Evolutionary conservation across 352 stramenopile genomes (phyloP).

Genomic region (Saprolegnia diclina): DNA sequence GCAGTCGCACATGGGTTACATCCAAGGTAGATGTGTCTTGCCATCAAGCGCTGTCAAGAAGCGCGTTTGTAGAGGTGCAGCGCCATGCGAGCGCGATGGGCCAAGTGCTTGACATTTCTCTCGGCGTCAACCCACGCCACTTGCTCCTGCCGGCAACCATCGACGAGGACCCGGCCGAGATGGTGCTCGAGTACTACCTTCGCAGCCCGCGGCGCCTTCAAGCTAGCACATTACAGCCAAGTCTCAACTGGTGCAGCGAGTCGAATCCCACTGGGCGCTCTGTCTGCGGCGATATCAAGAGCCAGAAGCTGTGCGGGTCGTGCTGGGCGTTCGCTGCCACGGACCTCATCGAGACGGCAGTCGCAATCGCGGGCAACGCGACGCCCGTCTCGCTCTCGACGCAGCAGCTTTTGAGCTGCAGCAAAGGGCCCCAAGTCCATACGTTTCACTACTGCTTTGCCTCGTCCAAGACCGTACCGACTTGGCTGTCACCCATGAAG

Average conservation of each 20-base stretch:
- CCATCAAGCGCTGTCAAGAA: constrained; percentile 50
- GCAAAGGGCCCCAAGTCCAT: constrained; percentile 51
- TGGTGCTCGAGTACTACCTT: no score
- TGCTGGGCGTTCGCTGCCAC: constrained; percentile 77
- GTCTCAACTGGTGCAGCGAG: constrained; percentile 65
- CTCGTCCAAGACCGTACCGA: constrained; percentile 34
- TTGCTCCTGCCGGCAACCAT: constrained; percentile 40
- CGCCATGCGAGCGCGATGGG: constrained; percentile 36
- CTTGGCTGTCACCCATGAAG: constrained; percentile 59
- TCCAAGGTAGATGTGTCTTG: constrained; percentile 40
- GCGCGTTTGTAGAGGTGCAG: constrained; percentile 39
- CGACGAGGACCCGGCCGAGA: background rate
- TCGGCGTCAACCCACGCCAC: constrained; percentile 62
- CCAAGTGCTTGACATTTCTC: constrained; percentile 47
- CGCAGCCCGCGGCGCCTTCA: background rate
- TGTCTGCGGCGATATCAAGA: constrained; percentile 69
- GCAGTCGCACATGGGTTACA: constrained; percentile 52
- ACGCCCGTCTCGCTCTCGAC: constrained; percentile 52
- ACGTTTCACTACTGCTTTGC: constrained; percentile 80
- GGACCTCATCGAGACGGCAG: constrained; percentile 68
- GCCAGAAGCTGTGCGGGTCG: constrained; percentile 69
- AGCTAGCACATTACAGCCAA: constrained; percentile 28
- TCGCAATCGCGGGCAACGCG: constrained; percentile 41
- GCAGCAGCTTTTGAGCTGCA: constrained; percentile 76
- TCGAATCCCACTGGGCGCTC: constrained; percentile 55